Evolutionary conservation across 2,329 filamentous ascomycete species (phyloP), one percentile per base, ranked within the genome.

Genomic region (Pyrenochaeta sp.): DNA sequence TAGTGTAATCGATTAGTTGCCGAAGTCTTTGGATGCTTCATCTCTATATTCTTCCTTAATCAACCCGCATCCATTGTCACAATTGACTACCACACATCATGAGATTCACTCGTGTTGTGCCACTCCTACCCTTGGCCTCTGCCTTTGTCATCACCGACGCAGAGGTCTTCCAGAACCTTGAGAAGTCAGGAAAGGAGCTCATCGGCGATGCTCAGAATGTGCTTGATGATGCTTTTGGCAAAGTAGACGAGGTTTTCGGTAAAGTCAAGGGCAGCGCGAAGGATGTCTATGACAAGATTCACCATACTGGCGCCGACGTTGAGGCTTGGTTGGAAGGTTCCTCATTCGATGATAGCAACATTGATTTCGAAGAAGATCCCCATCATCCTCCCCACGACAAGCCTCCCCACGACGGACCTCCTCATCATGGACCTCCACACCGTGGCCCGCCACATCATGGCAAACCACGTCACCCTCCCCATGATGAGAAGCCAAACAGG

Each of bases 81-180:
- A 32, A 46, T 49, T 49, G 39, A 56, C 32, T 50, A 54, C 31
- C 48, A 48, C 31, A 43, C 60, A 77, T 56, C 39, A 85, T 84
- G 82, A 83, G 78, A 74, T 72, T 82, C 66, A 71, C 73, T 45
- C 73, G 74, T 42, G 60, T 84, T 39, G 66, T 85, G 56, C 79
- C 82, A 51, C 72, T 85, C 44, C 78, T 80, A 62, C 80, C 81
- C 27, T 58, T 82, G 44, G 73, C 78, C 57, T 74, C 81, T 46
- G 83, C 83, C 21, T 78, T 85, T 47, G 81, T 85, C 53, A 74
- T 86, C 43, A 82, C 83, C 14, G 77, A 83, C 42, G 77, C 82
- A 58, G 66, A 81, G 49, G 73, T 83, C 17, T 77, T 82, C 54
- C 73, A 76, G 37, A 69, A 63, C 44, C 54, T 73, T 30, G 66